phyloP scores from a whole-genome alignment of 345 rosid species.

The Hypericum perforatum region DNA sequence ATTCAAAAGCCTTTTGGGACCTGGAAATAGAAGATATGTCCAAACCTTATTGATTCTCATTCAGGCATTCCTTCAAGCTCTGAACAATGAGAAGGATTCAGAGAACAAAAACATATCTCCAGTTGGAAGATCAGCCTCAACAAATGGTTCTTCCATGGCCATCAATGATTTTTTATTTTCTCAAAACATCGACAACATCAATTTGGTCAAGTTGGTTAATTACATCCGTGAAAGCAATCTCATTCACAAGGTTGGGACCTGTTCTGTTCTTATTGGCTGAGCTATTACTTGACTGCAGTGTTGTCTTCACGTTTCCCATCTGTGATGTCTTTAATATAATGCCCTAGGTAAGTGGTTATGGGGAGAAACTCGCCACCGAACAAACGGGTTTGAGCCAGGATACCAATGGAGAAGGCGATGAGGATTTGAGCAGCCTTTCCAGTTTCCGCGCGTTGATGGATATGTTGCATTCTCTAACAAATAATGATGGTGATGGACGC shows the following conservation, averaged over 20 bases:
- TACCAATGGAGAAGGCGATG: slow-evolving; percentile 25
- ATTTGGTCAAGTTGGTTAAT: slow-evolving; percentile 62
- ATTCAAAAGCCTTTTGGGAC: slow-evolving; percentile 59
- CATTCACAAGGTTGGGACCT: slow-evolving; percentile 61
- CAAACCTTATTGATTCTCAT: slow-evolving; percentile 72
- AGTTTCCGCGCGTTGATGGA: slow-evolving; percentile 63
- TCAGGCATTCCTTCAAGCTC: slow-evolving; percentile 49
- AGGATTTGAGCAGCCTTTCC: slow-evolving; percentile 49
- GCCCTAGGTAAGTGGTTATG: slow-evolving; percentile 68
- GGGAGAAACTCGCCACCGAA: slow-evolving; percentile 40
- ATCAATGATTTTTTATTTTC: slow-evolving; percentile 79
- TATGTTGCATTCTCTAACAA: slow-evolving; percentile 60
- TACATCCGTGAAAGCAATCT: slow-evolving; percentile 79
- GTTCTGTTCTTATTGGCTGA: slow-evolving; percentile 8
- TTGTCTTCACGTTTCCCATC: slow-evolving; percentile 8
- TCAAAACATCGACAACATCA: slow-evolving; percentile 77
- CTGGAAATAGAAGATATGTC: slow-evolving; percentile 88
- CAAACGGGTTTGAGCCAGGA: slow-evolving; percentile 30
- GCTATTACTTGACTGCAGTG: slow-evolving; percentile 6
- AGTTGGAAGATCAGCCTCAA: slow-evolving; percentile 26
- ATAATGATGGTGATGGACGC: slow-evolving; percentile 77
- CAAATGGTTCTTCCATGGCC: slow-evolving; percentile 49
- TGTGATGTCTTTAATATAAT: slow-evolving; percentile 6
- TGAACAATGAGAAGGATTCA: slow-evolving; percentile 29
- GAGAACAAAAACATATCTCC: slow-evolving; percentile 15